These are phyloP conservation scores for Vicia faba DNA, from an alignment of 306 rosid species.

Conservation along the genomic window DNA sequence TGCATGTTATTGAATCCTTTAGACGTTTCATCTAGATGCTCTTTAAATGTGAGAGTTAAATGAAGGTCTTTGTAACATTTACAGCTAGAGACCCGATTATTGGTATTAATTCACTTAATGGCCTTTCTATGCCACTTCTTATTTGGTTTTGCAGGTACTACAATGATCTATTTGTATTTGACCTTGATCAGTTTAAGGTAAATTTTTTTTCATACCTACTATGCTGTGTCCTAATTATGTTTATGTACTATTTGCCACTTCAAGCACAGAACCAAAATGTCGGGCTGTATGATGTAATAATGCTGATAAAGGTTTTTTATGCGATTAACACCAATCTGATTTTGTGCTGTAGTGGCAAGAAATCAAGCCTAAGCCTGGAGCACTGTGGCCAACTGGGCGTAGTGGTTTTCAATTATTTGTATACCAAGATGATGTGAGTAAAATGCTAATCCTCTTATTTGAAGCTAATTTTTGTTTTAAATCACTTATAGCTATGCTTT, in stretches of 20 bases:
- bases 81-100: slow-evolving; percentile 9
- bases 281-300: slow-evolving; percentile 17
- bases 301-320: slow-evolving; percentile 6
- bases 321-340: slow-evolving; percentile 32
- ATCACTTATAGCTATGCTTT: slow-evolving; percentile 19
- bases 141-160: slow-evolving; percentile 68
- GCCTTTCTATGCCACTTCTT: neutral
- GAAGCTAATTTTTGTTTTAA: slow-evolving; percentile 28
- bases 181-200: slow-evolving; percentile 95
- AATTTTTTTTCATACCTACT: slow-evolving; percentile 28
- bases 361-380: slow-evolving; percentile 90
- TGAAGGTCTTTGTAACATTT: slow-evolving; percentile 13
- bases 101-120: slow-evolving; percentile 23
- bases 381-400: slow-evolving; percentile 95
- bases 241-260: slow-evolving; percentile 15
- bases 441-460: slow-evolving; percentile 34
- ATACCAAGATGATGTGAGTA: slow-evolving; percentile 85
- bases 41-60: slow-evolving; percentile 17
- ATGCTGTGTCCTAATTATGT: slow-evolving; percentile 18
- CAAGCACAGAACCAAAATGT: neutral
- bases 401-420: slow-evolving; percentile 96
- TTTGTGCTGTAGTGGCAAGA: slow-evolving; percentile 86
- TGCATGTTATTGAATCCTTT: slow-evolving; percentile 26
- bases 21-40: slow-evolving; percentile 7
- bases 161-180: slow-evolving; percentile 89